A percentile compares a stretch with the other conserved stretches of the same genome.
phyloP scores from a whole-genome alignment of 1,284 basidiomycete genomes.

The Apiotrichum brassicae region DNA sequence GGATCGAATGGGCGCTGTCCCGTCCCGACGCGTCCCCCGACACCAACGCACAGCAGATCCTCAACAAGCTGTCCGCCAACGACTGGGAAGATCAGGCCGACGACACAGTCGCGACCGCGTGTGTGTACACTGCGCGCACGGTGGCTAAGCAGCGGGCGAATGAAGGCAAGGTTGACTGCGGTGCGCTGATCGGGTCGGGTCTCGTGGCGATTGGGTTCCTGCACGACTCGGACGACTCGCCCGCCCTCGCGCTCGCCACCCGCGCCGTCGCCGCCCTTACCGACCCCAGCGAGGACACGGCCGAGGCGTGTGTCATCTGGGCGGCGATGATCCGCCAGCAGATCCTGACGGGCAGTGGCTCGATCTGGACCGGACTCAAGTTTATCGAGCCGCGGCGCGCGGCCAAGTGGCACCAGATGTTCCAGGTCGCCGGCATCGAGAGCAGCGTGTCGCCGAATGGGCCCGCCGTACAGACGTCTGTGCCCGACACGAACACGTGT shows the following conservation, averaged over 20 bases:
- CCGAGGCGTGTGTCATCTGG: neutral
- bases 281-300: neutral
- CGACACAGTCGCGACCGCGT: neutral
- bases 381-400: neutral
- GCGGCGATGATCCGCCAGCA: neutral
- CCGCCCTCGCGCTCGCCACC: neutral
- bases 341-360: neutral
- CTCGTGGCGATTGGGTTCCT: neutral
- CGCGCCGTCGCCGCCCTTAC: neutral
- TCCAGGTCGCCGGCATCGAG: neutral
- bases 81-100: neutral
- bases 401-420: neutral
- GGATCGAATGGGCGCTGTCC: slow-evolving; percentile 5
- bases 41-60: neutral
- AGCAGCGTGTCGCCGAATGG: neutral
- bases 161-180: neutral
- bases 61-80: neutral
- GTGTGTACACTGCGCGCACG: neutral
- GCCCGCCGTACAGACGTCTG: neutral
- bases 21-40: neutral
- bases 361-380: neutral
- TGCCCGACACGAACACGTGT: neutral
- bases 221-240: neutral
- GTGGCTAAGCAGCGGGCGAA: neutral
- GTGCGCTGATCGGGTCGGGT: neutral